Evolutionary conservation across 495 filamentous ascomycete species (phyloP).

Genomic region (Penicillium lagena): DNA sequence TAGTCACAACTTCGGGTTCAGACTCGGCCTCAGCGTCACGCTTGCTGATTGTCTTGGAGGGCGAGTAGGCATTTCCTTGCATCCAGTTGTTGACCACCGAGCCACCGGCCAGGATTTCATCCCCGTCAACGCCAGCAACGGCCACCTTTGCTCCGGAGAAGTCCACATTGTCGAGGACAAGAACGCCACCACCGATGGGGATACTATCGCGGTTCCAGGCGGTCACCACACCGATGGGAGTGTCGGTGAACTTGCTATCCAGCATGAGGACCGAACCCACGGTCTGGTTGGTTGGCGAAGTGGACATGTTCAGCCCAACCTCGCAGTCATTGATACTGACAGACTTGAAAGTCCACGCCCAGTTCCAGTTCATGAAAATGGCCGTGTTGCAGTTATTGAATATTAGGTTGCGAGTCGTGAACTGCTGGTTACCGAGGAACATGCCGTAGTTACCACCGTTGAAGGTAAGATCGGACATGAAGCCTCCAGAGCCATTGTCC

Average conservation of each 20-base stretch:
- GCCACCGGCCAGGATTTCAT: slow-evolving; percentile 63
- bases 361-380: slow-evolving; percentile 91
- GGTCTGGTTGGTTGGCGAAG: slow-evolving; percentile 52
- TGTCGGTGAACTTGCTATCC: slow-evolving; percentile 72
- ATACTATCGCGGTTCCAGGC: slow-evolving; percentile 54
- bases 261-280: slow-evolving; percentile 77
- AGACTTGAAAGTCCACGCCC: slow-evolving; percentile 84
- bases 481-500: slow-evolving; percentile 90
- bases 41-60: slow-evolving; percentile 20
- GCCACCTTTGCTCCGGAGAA: slow-evolving; percentile 52
- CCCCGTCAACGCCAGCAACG: slow-evolving; percentile 45
- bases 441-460: slow-evolving; percentile 80
- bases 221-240: slow-evolving; percentile 66
- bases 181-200: slow-evolving; percentile 63
- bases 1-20: slow-evolving; percentile 15
- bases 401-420: slow-evolving; percentile 82
- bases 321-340: slow-evolving; percentile 74
- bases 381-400: slow-evolving; percentile 89
- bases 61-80: slow-evolving; percentile 66
- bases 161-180: slow-evolving; percentile 84
- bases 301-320: slow-evolving; percentile 78
- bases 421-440: slow-evolving; percentile 92
- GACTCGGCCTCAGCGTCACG: slow-evolving; percentile 11
- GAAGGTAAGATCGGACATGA: slow-evolving; percentile 82
- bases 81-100: slow-evolving; percentile 63